A percentile compares a stretch with the other conserved stretches of the same genome.
phyloP scores from a whole-genome alignment of 2,329 filamentous ascomycete genomes.

The Stachybotrys chlorohalonatus region DNA sequence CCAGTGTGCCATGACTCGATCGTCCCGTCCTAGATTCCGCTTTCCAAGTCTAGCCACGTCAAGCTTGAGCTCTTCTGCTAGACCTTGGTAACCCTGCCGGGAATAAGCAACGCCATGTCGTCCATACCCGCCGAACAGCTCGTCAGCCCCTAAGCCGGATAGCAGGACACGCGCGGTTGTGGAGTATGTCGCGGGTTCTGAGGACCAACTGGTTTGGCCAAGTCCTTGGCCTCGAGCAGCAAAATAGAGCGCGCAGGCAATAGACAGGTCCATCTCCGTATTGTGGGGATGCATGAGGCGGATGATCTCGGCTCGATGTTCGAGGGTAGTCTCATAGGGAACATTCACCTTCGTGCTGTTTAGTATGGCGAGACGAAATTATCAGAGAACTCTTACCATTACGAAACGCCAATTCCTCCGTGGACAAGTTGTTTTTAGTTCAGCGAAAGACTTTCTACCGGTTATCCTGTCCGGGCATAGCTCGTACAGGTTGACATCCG shows the following conservation, averaged over 20 bases:
- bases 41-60: constrained; percentile 82
- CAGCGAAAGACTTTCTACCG: constrained; percentile 68
- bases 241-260: constrained; percentile 90
- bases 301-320: constrained; percentile 61
- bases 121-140: constrained; percentile 89
- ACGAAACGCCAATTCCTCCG: constrained; percentile 74
- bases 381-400: constrained; percentile 35
- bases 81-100: constrained; percentile 56
- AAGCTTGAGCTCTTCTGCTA: constrained; percentile 74
- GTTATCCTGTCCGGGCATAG: constrained; percentile 85
- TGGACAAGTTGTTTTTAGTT: constrained; percentile 62
- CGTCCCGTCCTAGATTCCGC: constrained; percentile 90
- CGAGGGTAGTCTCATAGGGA: constrained; percentile 64
- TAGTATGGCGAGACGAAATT: neutral
- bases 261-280: constrained; percentile 98
- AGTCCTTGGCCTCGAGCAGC: constrained; percentile 65
- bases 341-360: constrained; percentile 55
- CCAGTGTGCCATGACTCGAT: constrained; percentile 85
- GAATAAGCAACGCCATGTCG: constrained; percentile 72
- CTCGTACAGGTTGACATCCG: constrained; percentile 51
- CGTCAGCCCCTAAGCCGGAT: constrained; percentile 89
- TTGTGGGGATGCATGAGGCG: constrained; percentile 85
- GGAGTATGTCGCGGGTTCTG: constrained; percentile 37
- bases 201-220: constrained; percentile 21
- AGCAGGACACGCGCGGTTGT: constrained; percentile 75